Conservation (phyloP, 306 rosid species). For the Echinosophora koreensis region DNA sequence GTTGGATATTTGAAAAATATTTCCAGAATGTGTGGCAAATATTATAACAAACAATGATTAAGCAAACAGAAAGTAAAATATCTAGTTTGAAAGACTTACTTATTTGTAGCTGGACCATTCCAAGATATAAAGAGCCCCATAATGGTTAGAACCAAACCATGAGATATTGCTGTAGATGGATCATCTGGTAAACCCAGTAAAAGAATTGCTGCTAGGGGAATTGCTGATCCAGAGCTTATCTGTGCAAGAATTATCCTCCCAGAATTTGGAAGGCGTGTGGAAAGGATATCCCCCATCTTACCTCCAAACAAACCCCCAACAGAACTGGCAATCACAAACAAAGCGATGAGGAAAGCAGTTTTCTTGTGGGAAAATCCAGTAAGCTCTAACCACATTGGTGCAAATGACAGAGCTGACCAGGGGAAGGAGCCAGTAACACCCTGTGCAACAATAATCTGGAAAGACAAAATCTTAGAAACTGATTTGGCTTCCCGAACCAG, state of each 20-base stretch:
- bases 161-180: slow-evolving; percentile 61
- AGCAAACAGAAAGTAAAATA: neutral
- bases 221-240: slow-evolving; percentile 89
- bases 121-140: slow-evolving; percentile 88
- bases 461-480: slow-evolving; percentile 78
- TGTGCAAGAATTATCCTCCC: slow-evolving; percentile 93
- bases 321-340: slow-evolving; percentile 78
- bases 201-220: slow-evolving; percentile 85
- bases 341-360: slow-evolving; percentile 81
- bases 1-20: neutral
- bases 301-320: slow-evolving; percentile 95
- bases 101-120: slow-evolving; percentile 94
- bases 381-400: slow-evolving; percentile 98
- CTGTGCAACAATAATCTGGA: slow-evolving; percentile 91
- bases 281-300: slow-evolving; percentile 83
- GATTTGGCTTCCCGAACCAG: slow-evolving; percentile 72
- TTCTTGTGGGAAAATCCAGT: slow-evolving; percentile 79
- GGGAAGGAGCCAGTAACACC: slow-evolving; percentile 96
- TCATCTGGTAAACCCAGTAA: slow-evolving; percentile 69
- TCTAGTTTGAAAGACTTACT: slow-evolving; percentile 57
- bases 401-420: slow-evolving; percentile 90
- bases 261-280: slow-evolving; percentile 71
- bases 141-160: slow-evolving; percentile 67
- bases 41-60: slow-evolving; percentile 13
- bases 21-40: slow-evolving; percentile 14